Percentiles rank a stretch among this genome's conserved stretches.
phyloP scores from a whole-genome alignment of 495 filamentous ascomycete genomes.

The Neurospora sp. region DNA sequence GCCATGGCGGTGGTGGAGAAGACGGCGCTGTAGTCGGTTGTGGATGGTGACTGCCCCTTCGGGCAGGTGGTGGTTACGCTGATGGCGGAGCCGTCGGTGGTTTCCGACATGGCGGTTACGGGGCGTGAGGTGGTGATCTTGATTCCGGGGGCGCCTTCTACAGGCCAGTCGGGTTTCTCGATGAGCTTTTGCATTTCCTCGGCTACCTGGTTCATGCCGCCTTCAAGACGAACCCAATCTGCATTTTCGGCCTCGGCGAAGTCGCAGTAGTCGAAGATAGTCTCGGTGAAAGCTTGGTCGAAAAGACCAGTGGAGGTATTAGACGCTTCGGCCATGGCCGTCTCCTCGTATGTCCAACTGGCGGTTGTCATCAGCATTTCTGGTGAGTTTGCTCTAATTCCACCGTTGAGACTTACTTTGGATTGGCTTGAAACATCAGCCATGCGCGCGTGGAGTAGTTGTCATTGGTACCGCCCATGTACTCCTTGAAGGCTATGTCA shows the following conservation, averaged over 20 bases:
- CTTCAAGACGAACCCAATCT: constrained; percentile 1
- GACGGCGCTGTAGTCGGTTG: constrained; percentile 16
- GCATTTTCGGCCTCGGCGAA: constrained; percentile 5
- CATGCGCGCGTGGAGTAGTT: constrained; percentile 6
- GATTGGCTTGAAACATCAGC: neutral
- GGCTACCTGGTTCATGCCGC: neutral
- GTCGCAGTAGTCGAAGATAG: constrained; percentile 24
- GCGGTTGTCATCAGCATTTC: neutral
- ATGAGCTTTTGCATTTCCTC: neutral
- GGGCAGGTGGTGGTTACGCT: neutral
- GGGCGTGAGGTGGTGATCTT: constrained; percentile 10
- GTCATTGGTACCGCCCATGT: neutral
- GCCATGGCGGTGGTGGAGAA: constrained; percentile 22
- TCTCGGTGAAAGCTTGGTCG: constrained; percentile 28
- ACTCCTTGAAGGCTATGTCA: neutral
- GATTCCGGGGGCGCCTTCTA: neutral
- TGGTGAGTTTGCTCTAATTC: neutral
- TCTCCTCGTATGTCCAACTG: constrained; percentile 1
- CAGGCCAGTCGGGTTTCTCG: neutral
- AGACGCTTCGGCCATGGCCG: constrained; percentile 1
- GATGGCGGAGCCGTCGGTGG: neutral
- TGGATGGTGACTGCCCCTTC: neutral
- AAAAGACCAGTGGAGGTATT: constrained; percentile 21
- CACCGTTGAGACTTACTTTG: neutral
- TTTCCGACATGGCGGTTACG: constrained; percentile 11